Base-by-base conservation (phyloP, 768 basidiomycete genomes). In the Rhodocollybia butyracea region DNA sequence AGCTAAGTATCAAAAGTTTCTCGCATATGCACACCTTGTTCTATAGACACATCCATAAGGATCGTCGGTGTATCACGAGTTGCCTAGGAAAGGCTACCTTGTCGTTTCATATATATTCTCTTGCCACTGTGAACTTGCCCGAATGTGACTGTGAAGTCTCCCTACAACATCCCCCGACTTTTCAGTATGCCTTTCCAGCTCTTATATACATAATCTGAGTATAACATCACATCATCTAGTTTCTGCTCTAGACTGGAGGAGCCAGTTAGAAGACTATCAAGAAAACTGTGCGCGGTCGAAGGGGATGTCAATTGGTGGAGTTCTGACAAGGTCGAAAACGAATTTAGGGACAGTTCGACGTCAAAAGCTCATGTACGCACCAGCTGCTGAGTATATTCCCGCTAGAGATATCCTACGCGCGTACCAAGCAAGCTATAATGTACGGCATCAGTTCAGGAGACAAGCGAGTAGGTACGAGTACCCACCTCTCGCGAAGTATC, bases 301-400 rank as follows among this genome's bases (percentile, higher is more conserved):
- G 91, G 88, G 1, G 91, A 93, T 0, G 82, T 78, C n/a, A 94
- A 64, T 64, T 94, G 91, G 63, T 92, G 91, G 15, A 94, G 73
- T 69, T 93, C 91, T 85, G 47, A 39, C 45, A 53, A 59, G 27
- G 53, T 24, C n/a, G 10, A 46, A 41, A 38, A 24, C 38, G 21
- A 24, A 12, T 39, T 27, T 32, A 19, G 12, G 8, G 57, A 13
- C 41, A 19, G 30, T 15, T 8, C 21, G 15, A 45, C 26, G 27
- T 38, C 7, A 41, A n/a, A 15, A 19, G 17, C 39, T 19, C 31
- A 46, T 22, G 11, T 8, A 51, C 73, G 34, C 56, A 85, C 86
- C 86, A 58, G 89, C 82, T n/a, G 86, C 84, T 13, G 81, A 75
- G 61, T 93, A 94, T 13, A 89, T 71, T 1, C 80, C 76, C 6